These are phyloP conservation scores for Xylaria intraflava DNA, from an alignment of 495 filamentous ascomycete species.

Conservation along the genomic window DNA sequence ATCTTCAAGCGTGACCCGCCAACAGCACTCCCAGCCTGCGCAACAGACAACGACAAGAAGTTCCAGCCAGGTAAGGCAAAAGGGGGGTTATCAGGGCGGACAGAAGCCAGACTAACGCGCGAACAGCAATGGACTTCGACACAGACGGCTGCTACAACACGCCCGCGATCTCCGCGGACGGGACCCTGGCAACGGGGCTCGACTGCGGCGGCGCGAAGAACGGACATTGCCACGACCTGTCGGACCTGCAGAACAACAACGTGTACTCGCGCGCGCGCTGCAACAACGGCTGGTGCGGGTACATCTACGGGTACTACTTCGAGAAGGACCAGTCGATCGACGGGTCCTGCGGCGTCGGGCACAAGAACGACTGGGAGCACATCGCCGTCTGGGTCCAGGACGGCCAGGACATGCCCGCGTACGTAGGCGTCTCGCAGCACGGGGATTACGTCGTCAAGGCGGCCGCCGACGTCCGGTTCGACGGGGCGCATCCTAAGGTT, in stretches of 20 bases:
- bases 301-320: constrained; percentile 29
- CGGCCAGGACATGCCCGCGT: constrained; percentile 8
- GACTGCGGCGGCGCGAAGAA: constrained; percentile 2
- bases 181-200: constrained; percentile 12
- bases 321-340: constrained; percentile 17
- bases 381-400: constrained; percentile 20
- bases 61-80: constrained; percentile 4
- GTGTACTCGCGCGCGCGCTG: constrained; percentile 26
- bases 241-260: constrained; percentile 22
- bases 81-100: neutral
- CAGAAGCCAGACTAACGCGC: neutral
- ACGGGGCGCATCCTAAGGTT: constrained; percentile 22
- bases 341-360: constrained; percentile 12
- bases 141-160: constrained; percentile 29
- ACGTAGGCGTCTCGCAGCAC: constrained; percentile 18
- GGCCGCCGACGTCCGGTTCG: constrained; percentile 10
- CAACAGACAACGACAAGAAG: constrained; percentile 4
- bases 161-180: constrained; percentile 20
- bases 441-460: constrained; percentile 12
- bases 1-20: constrained; percentile 8
- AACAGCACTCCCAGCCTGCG: neutral
- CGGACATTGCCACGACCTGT: constrained; percentile 15
- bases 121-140: constrained; percentile 26
- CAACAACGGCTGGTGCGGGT: constrained; percentile 26
- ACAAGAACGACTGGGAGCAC: constrained; percentile 30